Conservation (phyloP, 2,329 filamentous ascomycete genomes). For the Laburnicola sp. region DNA sequence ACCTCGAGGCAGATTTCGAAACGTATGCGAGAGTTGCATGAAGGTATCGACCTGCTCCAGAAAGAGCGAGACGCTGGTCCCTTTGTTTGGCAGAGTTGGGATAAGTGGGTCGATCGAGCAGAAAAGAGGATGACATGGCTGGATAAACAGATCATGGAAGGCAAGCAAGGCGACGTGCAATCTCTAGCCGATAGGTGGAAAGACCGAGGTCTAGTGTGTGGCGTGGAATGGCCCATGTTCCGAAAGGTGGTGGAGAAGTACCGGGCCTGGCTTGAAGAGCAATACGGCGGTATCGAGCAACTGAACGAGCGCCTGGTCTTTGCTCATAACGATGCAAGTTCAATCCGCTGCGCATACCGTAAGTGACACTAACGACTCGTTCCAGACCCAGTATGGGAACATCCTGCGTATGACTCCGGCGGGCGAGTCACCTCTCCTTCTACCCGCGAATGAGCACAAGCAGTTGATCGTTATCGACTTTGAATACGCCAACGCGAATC, state of each 20-base stretch:
- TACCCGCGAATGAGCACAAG: constrained; percentile 91
- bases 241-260: constrained; percentile 75
- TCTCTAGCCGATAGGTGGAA: constrained; percentile 62
- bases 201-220: constrained; percentile 74
- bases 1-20: constrained; percentile 94
- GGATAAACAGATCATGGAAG: constrained; percentile 61
- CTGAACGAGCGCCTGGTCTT: constrained; percentile 81
- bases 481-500: constrained; percentile 91
- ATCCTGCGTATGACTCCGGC: constrained; percentile 76
- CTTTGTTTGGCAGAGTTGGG: constrained; percentile 90
- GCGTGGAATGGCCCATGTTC: constrained; percentile 81
- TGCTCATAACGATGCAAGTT: constrained; percentile 90
- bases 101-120: constrained; percentile 78
- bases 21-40: constrained; percentile 93
- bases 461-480: constrained; percentile 98
- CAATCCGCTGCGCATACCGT: neutral
- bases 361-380: constrained; percentile 14
- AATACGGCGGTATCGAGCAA: constrained; percentile 68
- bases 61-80: constrained; percentile 78
- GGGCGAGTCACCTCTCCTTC: constrained; percentile 78
- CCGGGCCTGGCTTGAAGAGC: constrained; percentile 69
- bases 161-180: constrained; percentile 36
- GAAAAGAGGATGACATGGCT: constrained; percentile 62
- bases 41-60: constrained; percentile 83
- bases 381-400: constrained; percentile 95